Evolutionary conservation across 495 filamentous ascomycete genomes (phyloP).

Genomic region (Penicillium parvum): DNA sequence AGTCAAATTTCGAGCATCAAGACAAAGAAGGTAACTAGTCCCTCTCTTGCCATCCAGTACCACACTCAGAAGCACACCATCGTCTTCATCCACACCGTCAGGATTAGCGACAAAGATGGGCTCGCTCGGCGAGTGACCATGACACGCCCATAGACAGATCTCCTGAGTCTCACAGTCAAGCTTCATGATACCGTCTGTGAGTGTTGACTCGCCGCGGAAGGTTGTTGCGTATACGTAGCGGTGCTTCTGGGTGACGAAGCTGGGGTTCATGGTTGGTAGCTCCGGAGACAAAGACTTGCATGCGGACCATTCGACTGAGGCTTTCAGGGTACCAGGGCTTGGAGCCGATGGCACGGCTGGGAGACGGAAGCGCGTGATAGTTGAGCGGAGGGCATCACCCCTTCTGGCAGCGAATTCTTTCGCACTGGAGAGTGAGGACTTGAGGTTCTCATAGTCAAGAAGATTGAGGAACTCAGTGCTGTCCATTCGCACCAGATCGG

Average conservation of each 20-base stretch:
- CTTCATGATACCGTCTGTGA: constrained; percentile 66
- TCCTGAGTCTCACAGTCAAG: constrained; percentile 55
- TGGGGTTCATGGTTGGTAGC: constrained; percentile 65
- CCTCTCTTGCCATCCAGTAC: constrained; percentile 61
- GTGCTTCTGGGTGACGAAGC: constrained; percentile 46
- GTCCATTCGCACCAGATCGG: constrained; percentile 54
- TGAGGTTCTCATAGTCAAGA: constrained; percentile 56
- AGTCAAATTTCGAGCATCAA: constrained; percentile 61
- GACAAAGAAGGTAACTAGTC: constrained; percentile 64
- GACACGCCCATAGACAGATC: constrained; percentile 48
- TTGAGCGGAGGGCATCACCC: constrained; percentile 30
- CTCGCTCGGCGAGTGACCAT: constrained; percentile 68
- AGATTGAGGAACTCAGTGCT: constrained; percentile 49
- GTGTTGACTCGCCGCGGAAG: constrained; percentile 53
- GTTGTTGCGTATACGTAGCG: constrained; percentile 63
- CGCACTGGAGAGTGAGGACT: constrained; percentile 35
- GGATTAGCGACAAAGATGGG: constrained; percentile 63
- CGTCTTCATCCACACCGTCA: constrained; percentile 46
- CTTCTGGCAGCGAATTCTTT: constrained; percentile 23
- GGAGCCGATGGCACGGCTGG: constrained; percentile 24
- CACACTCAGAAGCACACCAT: constrained; percentile 67
- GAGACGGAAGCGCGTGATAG: constrained; percentile 48
- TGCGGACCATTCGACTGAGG: constrained; percentile 32
- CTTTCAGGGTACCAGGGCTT: constrained; percentile 7
- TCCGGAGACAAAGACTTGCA: constrained; percentile 44